Percentiles rank a stretch among this genome's conserved stretches.
These are phyloP conservation scores for Beauveria brongniartii DNA, from an alignment of 2,329 filamentous ascomycete species.

Conservation along the genomic window DNA sequence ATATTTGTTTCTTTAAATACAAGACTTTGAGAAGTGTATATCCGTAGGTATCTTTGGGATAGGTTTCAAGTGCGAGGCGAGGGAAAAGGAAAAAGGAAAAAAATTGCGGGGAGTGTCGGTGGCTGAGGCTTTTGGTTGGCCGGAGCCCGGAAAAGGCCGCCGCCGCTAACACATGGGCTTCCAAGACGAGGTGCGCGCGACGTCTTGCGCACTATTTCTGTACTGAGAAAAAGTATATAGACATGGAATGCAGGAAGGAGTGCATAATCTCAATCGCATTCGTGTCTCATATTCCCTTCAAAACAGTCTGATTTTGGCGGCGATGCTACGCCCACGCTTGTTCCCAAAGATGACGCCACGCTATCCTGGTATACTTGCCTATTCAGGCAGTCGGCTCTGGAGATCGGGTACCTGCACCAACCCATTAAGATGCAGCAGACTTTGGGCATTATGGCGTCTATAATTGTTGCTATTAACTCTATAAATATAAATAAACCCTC, in stretches of 20 bases:
- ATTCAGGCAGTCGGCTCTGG: background rate
- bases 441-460: background rate
- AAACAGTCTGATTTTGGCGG: background rate
- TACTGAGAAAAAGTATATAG: background rate
- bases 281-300: no score
- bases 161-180: background rate
- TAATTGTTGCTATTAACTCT: background rate
- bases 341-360: background rate
- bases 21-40: background rate
- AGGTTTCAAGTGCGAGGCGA: background rate
- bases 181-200: background rate
- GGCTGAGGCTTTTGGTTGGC: conserved; percentile 5
- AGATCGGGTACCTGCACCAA: background rate
- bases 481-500: background rate
- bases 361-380: background rate
- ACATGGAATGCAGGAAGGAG: background rate
- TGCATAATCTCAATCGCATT: no score
- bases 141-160: background rate
- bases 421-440: no score
- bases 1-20: background rate
- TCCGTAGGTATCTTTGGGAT: background rate
- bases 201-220: background rate
- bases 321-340: background rate
- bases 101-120: conserved; percentile 6
- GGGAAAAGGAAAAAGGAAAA: conserved; percentile 1